phyloP scores from a whole-genome alignment of 2,329 filamentous ascomycete genomes.

The Ophiostoma himal-ulmi region DNA sequence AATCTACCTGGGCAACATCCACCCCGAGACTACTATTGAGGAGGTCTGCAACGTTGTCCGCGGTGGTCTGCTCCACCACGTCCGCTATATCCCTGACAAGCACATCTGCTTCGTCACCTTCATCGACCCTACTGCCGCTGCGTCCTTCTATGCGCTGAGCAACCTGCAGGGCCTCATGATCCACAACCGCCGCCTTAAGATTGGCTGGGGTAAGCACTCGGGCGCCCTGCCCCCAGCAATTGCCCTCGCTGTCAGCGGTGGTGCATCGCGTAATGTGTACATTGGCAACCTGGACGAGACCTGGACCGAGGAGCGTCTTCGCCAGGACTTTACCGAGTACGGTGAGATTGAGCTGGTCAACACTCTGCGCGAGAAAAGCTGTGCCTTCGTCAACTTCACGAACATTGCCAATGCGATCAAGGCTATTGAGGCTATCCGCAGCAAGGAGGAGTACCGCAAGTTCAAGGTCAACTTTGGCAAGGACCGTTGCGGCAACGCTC shows the following conservation, averaged over 20 bases:
- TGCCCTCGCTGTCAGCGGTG: conserved; percentile 89
- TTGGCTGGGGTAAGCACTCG: conserved; percentile 99
- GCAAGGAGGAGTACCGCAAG: conserved; percentile 91
- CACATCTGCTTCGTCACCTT: conserved; percentile 99
- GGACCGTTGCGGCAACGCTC: conserved; percentile 93
- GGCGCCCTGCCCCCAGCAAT: conserved; percentile 93
- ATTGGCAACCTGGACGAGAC: conserved; percentile 95
- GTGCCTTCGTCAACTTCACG: conserved; percentile 98
- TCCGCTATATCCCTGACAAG: conserved; percentile 98
- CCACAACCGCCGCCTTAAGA: conserved; percentile 94
- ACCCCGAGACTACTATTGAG: conserved; percentile 97
- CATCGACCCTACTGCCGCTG: conserved; percentile 95
- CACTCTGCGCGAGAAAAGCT: conserved; percentile 95
- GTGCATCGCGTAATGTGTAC: conserved; percentile 97
- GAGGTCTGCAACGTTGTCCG: conserved; percentile 99
- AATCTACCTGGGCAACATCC: conserved; percentile 97
- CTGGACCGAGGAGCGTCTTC: conserved; percentile 91
- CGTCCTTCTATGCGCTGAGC: conserved; percentile 95
- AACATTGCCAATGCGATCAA: conserved; percentile 99
- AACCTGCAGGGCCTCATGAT: conserved; percentile 99
- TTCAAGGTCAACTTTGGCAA: conserved; percentile 99
- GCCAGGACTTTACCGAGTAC: conserved; percentile 94
- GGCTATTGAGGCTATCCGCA: conserved; percentile 91
- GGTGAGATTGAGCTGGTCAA: conserved; percentile 98
- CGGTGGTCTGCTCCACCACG: conserved; percentile 91